Conservation (phyloP, 2,329 filamentous ascomycete species). For the Drechslerella dactyloides region DNA sequence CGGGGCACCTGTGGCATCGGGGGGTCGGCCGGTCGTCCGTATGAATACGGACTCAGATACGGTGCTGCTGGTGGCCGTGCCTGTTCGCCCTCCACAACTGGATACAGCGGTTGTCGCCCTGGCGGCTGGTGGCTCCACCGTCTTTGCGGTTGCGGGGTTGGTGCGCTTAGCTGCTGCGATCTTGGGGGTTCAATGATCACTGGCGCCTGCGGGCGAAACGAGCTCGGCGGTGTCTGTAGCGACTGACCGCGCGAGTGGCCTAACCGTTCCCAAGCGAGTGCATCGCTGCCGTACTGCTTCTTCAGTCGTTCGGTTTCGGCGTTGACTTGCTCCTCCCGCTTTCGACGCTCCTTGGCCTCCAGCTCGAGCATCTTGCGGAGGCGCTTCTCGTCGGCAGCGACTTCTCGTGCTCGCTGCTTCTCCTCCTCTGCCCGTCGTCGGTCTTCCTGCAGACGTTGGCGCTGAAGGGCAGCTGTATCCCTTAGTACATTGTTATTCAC, state of each 20-base stretch:
- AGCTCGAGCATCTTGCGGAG: conserved; percentile 52
- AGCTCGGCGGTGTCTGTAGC: conserved; percentile 19
- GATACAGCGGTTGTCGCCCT: conserved; percentile 39
- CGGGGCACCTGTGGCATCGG: conserved; percentile 15
- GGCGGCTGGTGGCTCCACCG: conserved; percentile 36
- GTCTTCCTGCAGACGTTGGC: conserved; percentile 63
- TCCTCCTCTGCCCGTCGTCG: conserved; percentile 58
- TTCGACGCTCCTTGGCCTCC: conserved; percentile 56
- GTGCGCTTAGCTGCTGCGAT: background rate
- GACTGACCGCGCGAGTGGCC: conserved; percentile 35
- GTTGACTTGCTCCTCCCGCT: conserved; percentile 68
- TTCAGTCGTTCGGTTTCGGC: conserved; percentile 76
- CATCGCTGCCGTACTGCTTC: conserved; percentile 51
- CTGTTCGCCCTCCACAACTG: conserved; percentile 38
- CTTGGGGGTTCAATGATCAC: conserved; percentile 27
- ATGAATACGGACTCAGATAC: conserved; percentile 22
- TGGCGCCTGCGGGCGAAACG: conserved; percentile 30
- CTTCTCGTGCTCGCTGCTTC: conserved; percentile 54
- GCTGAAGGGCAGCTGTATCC: conserved; percentile 59
- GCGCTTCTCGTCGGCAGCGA: conserved; percentile 51
- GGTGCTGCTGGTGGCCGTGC: conserved; percentile 25
- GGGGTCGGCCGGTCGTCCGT: conserved; percentile 14
- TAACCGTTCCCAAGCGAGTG: conserved; percentile 27
- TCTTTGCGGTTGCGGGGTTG: background rate
- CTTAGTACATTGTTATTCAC: conserved; percentile 53